phyloP scores from a whole-genome alignment of 805 yeast genomes.

The Spathaspora passalidarum region DNA sequence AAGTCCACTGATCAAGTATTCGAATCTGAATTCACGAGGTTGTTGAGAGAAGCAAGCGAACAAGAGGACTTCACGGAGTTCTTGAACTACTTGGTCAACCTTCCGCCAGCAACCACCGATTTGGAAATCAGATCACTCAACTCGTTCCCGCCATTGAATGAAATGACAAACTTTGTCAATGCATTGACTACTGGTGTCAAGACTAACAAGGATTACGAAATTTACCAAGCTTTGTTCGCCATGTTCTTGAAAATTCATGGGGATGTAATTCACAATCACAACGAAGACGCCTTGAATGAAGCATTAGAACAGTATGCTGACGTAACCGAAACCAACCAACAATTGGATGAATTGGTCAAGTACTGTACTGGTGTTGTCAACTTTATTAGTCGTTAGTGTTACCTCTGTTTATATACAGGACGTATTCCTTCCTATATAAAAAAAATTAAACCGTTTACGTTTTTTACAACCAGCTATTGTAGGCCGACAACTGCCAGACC shows the following conservation, averaged over 20 bases:
- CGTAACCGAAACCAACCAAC: conserved; percentile 37
- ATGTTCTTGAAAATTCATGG: conserved; percentile 78
- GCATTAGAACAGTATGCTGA: conserved; percentile 51
- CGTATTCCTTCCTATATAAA: too few relatives aligned
- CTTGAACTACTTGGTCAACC: conserved; percentile 49
- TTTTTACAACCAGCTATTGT: background rate
- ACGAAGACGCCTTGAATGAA: conserved; percentile 36
- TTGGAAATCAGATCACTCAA: conserved; percentile 82
- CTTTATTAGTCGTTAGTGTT: conserved; percentile 37
- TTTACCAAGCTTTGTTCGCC: conserved; percentile 76
- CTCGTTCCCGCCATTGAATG: conserved; percentile 61
- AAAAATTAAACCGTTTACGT: too few relatives aligned
- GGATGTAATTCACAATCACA: conserved; percentile 56
- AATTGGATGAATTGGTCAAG: conserved; percentile 66
- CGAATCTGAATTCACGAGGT: conserved; percentile 71
- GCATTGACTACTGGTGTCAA: conserved; percentile 62
- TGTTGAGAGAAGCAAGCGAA: conserved; percentile 53
- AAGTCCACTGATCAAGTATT: conserved; percentile 41
- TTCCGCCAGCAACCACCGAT: conserved; percentile 79
- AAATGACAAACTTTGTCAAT: conserved; percentile 61
- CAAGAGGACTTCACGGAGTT: conserved; percentile 45
- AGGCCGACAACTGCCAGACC: background rate
- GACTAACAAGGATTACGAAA: conserved; percentile 63
- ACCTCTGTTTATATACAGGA: background rate
- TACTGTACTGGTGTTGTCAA: conserved; percentile 78